phyloP scores from a whole-genome alignment of 2,329 filamentous ascomycete genomes.

The Rachicladosporium sp. region DNA sequence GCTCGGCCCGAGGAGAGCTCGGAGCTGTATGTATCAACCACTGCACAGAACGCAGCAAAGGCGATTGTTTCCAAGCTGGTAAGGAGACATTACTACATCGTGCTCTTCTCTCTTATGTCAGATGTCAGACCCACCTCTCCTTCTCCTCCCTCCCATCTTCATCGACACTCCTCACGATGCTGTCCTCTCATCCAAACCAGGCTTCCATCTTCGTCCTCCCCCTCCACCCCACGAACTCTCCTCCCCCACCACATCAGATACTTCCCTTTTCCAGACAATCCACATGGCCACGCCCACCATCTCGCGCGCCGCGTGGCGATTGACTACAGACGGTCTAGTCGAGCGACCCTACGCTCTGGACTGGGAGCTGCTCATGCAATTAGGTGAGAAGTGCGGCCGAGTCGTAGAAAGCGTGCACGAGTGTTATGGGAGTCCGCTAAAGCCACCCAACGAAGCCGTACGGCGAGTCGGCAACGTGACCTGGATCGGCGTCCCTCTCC shows the following conservation, averaged over 20 bases:
- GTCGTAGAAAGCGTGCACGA: constrained; percentile 24
- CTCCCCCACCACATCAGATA: constrained; percentile 16
- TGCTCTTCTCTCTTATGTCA: too few species aligned
- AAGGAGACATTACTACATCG: too few species aligned
- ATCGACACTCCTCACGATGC: too few species aligned
- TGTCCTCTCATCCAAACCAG: too few species aligned
- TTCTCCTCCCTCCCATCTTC: constrained; percentile 4
- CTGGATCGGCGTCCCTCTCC: constrained; percentile 24
- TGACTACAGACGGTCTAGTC: constrained; percentile 23
- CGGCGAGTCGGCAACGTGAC: constrained; percentile 24
- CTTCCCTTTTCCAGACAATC: constrained; percentile 24
- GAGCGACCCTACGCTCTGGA: constrained; percentile 17
- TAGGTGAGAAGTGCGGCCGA: constrained; percentile 10
- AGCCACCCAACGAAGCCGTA: constrained; percentile 17
- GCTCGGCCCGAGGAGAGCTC: too few species aligned
- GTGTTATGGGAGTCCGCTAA: constrained; percentile 25
- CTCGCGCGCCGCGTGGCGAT: constrained; percentile 16
- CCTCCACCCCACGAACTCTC: constrained; percentile 19
- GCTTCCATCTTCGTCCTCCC: constrained; percentile 15
- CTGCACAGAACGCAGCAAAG: too few species aligned
- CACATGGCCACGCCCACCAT: constrained; percentile 25
- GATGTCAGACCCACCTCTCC: too few species aligned
- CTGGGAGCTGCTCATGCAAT: constrained; percentile 14
- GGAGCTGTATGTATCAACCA: too few species aligned
- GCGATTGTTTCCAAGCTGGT: too few species aligned